Evolutionary conservation across 75 land plant species (phyloP), one percentile per base, ranked within the genome.

Genomic region (Gnetum montanum): DNA sequence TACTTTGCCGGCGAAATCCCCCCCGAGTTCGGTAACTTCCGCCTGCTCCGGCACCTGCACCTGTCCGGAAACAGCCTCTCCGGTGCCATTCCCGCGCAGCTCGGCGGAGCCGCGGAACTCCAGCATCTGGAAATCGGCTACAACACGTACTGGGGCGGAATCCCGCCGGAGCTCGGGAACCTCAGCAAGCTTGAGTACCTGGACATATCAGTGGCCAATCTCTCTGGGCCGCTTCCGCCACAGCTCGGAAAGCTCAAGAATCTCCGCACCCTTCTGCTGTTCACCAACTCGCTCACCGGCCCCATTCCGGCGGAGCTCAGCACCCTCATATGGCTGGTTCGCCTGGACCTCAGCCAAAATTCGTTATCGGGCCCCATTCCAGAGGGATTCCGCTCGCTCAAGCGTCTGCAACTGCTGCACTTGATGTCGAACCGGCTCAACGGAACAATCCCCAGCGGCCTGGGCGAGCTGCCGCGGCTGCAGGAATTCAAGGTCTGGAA

Each of bases 121-220:
- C 60, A 76, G 62, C 73, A 65, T 5, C 46, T 92, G 20, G 85
- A 88, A 33, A 75, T 92, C 43, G 89, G 90, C 0, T 84, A 81
- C 79, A 92, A 92, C 62, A 6, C 1, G 13, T 78, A 60, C 58
- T 1, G 18, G 0, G 90, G 86, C 41, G 61, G 69, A n/a, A 23
- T 92, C 19, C 97, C 97, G 4, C 37, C 44, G 6, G 54, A 73
- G 48, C 49, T 87, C 1, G 65, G 77, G 0, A 16, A 25, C 31
- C 25, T 81, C 29, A 46, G 67, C 0, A 70, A 68, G 10, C 82
- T 91, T 22, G 55, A 46, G 8, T 84, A 84, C 54, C 41, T 91
- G 23, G 94, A 83, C 34, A 58, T 88, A 6, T 70, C 85, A 12
- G 35, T 40, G 10, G 63, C 66, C 3, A 59, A 69, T 40, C 62